Percentiles rank a stretch among this genome's conserved stretches.
phyloP scores from a whole-genome alignment of 1,139 yeast genomes.

The Pichia sp. region DNA sequence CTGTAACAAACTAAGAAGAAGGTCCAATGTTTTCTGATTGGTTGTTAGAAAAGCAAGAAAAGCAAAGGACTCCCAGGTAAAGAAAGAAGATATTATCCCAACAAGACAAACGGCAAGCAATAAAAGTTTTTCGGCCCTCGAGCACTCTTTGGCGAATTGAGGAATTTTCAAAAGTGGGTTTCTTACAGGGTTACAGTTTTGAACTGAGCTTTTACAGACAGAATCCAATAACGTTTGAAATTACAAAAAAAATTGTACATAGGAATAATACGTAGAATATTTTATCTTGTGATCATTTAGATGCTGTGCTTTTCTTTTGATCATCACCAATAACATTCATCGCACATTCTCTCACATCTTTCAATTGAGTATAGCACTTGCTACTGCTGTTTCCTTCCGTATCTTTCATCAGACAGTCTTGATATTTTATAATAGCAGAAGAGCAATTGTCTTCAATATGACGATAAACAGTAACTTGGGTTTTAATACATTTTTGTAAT shows the following conservation, averaged over 20 bases:
- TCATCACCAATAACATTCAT: conserved; percentile 10
- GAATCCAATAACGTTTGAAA: no score
- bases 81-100: not conserved
- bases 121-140: no score
- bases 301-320: conserved; percentile 1
- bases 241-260: no score
- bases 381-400: conserved; percentile 20
- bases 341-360: conserved; percentile 24
- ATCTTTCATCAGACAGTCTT: conserved; percentile 43
- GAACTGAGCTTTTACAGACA: no score
- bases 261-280: not conserved
- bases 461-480: conserved; percentile 57
- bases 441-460: conserved; percentile 56
- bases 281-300: not conserved
- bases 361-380: conserved; percentile 22
- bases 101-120: not conserved
- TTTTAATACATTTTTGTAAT: conserved; percentile 52
- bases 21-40: conserved; percentile 17
- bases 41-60: conserved; percentile 8
- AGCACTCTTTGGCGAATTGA: no score
- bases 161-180: no score
- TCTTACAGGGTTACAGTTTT: no score
- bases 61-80: not conserved
- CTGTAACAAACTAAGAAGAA: conserved; percentile 5
- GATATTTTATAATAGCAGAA: conserved; percentile 51